Conservation (phyloP, 768 basidiomycete genomes). For the Crassisporium funariophilum region DNA sequence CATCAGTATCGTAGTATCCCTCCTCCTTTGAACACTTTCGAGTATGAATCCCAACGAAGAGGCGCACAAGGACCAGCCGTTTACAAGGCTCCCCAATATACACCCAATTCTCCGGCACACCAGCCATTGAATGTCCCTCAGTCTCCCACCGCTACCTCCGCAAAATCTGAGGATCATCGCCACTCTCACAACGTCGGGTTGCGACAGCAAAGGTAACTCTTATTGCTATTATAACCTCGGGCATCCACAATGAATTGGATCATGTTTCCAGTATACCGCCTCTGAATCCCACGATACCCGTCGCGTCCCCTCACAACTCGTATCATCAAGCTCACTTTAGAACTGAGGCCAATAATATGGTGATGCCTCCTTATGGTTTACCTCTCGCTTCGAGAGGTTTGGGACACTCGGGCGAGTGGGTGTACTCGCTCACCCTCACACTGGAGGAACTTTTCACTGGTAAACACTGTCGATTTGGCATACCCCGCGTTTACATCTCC, state of each 20-base stretch:
- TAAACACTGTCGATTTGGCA: conserved; percentile 55
- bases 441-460: conserved; percentile 66
- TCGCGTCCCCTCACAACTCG: too few relatives aligned
- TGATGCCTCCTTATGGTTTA: conserved; percentile 35
- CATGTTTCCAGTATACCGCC: too few relatives aligned
- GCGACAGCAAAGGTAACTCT: too few relatives aligned
- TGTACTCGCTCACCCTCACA: conserved; percentile 61
- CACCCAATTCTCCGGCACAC: conserved; percentile 12
- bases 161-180: too few relatives aligned
- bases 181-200: too few relatives aligned
- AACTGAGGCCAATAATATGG: too few relatives aligned
- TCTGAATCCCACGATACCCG: too few relatives aligned
- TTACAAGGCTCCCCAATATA: conserved; percentile 10
- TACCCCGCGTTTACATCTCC: conserved; percentile 57
- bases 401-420: conserved; percentile 59
- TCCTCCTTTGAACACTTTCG: conserved; percentile 15
- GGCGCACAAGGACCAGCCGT: conserved; percentile 17
- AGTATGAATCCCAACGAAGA: conserved; percentile 21
- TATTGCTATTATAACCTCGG: too few relatives aligned
- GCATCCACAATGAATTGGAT: too few relatives aligned
- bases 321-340: too few relatives aligned
- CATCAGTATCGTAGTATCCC: conserved; percentile 19
- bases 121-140: conserved; percentile 6
- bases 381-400: conserved; percentile 44
- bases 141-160: conserved; percentile 4